Conservation (phyloP, 2,329 filamentous ascomycete species). For the Colletotrichum musae region DNA sequence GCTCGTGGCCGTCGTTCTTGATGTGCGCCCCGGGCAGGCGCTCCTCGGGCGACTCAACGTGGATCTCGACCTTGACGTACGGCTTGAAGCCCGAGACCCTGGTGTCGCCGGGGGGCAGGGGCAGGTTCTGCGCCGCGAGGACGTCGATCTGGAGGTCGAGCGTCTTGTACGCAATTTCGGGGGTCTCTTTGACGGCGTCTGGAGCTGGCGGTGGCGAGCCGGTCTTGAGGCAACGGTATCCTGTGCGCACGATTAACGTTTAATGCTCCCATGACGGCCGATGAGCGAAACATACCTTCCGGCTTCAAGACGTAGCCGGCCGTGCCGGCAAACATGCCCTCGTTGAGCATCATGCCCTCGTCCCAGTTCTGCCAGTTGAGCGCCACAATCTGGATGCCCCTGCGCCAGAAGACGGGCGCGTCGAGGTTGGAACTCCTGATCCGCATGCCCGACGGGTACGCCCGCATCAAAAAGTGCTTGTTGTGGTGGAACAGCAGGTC, state of each 20-base stretch:
- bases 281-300: constrained; percentile 60
- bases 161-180: constrained; percentile 65
- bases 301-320: constrained; percentile 92
- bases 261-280: not conserved
- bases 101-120: constrained; percentile 70
- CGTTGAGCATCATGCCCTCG: constrained; percentile 95
- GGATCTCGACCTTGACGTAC: constrained; percentile 87
- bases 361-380: constrained; percentile 95
- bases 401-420: constrained; percentile 87
- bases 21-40: constrained; percentile 51
- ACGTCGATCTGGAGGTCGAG: constrained; percentile 82
- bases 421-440: constrained; percentile 90
- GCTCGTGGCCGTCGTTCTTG: constrained; percentile 56
- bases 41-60: constrained; percentile 78
- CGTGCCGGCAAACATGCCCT: constrained; percentile 89
- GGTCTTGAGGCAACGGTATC: constrained; percentile 56
- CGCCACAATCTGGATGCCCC: constrained; percentile 91
- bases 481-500: constrained; percentile 83
- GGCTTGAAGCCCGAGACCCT: constrained; percentile 75
- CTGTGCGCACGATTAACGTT: constrained; percentile 37
- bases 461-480: constrained; percentile 84
- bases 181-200: constrained; percentile 10
- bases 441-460: constrained; percentile 87
- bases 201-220: constrained; percentile 35
- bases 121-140: constrained; percentile 82